phyloP scores from a whole-genome alignment of 2,329 filamentous ascomycete genomes.

The Cladophialophora immunda region DNA sequence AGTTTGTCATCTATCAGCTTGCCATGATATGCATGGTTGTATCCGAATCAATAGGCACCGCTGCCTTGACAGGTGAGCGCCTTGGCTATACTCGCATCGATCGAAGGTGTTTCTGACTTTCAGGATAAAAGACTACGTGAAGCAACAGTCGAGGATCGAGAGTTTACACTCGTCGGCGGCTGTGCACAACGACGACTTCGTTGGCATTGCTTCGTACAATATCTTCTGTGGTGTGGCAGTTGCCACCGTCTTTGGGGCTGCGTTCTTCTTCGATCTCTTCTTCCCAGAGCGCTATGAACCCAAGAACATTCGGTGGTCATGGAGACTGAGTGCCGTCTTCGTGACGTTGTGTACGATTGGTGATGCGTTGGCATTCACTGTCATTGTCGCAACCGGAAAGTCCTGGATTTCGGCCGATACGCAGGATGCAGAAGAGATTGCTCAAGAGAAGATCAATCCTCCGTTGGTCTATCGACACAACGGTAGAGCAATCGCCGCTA shows the following conservation, averaged over 20 bases:
- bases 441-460: slow-evolving; percentile 42
- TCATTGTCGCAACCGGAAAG: slow-evolving; percentile 58
- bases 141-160: slow-evolving; percentile 61
- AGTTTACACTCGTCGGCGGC: slow-evolving; percentile 50
- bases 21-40: slow-evolving; percentile 67
- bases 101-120: slow-evolving; percentile 8
- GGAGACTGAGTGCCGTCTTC: slow-evolving; percentile 62
- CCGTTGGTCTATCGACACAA: slow-evolving; percentile 59
- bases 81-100: not conserved
- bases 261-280: slow-evolving; percentile 70
- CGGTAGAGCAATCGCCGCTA: slow-evolving; percentile 59
- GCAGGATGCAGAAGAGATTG: slow-evolving; percentile 42
- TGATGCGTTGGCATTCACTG: slow-evolving; percentile 60
- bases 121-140: slow-evolving; percentile 58
- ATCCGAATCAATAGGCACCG: slow-evolving; percentile 65
- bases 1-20: slow-evolving; percentile 68
- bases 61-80: slow-evolving; percentile 60
- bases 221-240: slow-evolving; percentile 67
- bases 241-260: slow-evolving; percentile 66
- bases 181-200: slow-evolving; percentile 64
- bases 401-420: slow-evolving; percentile 55
- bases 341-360: slow-evolving; percentile 58
- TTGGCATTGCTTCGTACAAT: slow-evolving; percentile 65
- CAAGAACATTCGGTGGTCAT: slow-evolving; percentile 59
- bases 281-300: slow-evolving; percentile 65